phyloP scores from a whole-genome alignment of 345 rosid species.

The Boechera divaricarpa region DNA sequence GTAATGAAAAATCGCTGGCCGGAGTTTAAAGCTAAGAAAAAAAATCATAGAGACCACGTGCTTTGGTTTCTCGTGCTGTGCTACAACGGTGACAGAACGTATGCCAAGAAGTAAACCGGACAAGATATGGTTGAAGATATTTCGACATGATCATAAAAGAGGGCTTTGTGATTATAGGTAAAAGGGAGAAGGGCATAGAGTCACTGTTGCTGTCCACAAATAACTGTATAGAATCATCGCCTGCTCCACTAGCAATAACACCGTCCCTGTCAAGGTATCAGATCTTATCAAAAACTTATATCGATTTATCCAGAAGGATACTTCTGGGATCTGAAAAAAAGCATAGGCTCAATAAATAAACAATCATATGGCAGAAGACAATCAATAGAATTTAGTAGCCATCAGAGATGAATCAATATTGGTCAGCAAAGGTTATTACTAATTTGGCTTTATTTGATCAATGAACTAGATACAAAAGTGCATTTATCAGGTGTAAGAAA shows the following conservation, averaged over 20 bases:
- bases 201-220: constrained; percentile 72
- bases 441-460: neutral
- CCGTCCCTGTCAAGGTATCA: constrained; percentile 59
- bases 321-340: neutral
- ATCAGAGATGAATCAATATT: neutral
- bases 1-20: constrained; percentile 14
- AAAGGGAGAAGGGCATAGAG: constrained; percentile 34
- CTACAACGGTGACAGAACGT: neutral
- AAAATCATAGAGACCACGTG: neutral
- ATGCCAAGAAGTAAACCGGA: neutral
- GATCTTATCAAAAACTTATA: neutral
- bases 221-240: constrained; percentile 78
- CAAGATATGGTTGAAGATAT: neutral
- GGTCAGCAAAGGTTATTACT: too few relatives aligned
- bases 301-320: neutral
- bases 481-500: neutral
- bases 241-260: constrained; percentile 85
- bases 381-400: neutral
- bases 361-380: neutral
- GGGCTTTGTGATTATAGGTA: neutral
- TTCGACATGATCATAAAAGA: neutral
- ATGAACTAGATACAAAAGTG: neutral
- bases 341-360: neutral
- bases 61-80: neutral
- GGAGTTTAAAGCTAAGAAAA: neutral